phyloP scores from a whole-genome alignment of 257 asterid genomes.

The Ilex aquifolium region DNA sequence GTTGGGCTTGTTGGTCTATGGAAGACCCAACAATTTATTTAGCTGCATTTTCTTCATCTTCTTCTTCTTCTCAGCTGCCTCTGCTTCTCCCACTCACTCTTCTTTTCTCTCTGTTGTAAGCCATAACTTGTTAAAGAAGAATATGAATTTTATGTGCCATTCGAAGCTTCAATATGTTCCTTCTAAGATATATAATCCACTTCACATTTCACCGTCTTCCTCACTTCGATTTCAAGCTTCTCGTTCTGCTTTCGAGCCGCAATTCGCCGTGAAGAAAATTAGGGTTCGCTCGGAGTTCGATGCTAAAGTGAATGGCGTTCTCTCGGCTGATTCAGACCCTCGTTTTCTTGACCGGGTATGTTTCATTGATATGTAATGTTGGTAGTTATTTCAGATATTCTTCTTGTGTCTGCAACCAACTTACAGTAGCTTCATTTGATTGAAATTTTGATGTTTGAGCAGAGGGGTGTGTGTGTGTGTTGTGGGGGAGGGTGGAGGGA shows the following conservation, averaged over 20 bases:
- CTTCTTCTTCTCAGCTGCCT: neutral
- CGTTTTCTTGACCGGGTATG: slow-evolving; percentile 84
- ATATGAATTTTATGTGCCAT: slow-evolving; percentile 52
- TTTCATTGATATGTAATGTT: neutral
- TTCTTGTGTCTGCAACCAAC: neutral
- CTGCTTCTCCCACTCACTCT: neutral
- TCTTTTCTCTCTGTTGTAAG: no score
- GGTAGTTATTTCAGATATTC: neutral
- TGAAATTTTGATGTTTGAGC: neutral
- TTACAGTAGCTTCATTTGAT: neutral
- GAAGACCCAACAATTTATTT: no score
- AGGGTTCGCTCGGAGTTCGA: slow-evolving; percentile 82
- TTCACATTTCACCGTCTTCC: slow-evolving; percentile 20
- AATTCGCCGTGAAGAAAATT: slow-evolving; percentile 17
- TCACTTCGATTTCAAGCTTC: slow-evolving; percentile 24
- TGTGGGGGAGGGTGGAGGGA: neutral
- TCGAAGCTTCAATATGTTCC: slow-evolving; percentile 27
- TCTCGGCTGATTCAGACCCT: slow-evolving; percentile 73
- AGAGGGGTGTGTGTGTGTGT: neutral
- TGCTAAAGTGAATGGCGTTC: slow-evolving; percentile 58
- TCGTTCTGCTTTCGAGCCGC: slow-evolving; percentile 18
- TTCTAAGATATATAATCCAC: slow-evolving; percentile 18
- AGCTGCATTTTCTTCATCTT: neutral
- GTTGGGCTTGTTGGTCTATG: no score
- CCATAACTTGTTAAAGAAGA: neutral